Base-by-base conservation (phyloP, 257 asterid genomes). In the Lycium barbarum region DNA sequence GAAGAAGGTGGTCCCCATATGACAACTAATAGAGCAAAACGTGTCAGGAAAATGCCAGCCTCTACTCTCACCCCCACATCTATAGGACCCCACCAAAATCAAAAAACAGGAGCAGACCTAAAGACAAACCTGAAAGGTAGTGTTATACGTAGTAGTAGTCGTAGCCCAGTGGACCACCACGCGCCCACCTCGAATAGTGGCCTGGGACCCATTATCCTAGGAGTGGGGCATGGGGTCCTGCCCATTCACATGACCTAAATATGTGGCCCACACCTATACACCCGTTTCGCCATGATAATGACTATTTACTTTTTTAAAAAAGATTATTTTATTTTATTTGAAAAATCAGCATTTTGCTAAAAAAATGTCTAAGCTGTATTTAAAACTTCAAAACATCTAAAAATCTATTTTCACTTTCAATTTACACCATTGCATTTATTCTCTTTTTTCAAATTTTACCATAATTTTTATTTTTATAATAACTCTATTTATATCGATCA, bases 201-300 rank as follows among this genome's bases (percentile, higher is more conserved):
- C 80, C 71, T 66, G 84, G 89, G 92, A 84, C 80, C 91, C 88
- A 70, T 71, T 1, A 47, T 59, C 62, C 74, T 7, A 68, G 85
- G 55, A 79, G 66, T 43, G 58, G 72, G 43, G 43, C 17, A 2
- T 62, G 14, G 14, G 22, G 26, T 9, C 67, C 14, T 8, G 35
- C 72, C 45, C 0, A 9, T 67, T 84, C 87, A 87, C 85, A 80
- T 84, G 86, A 73, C 74, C 67, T 15, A 54, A 45, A 59, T 71
- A 20, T 18, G 82, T 61, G 87, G 84, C 83, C 88, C 89, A 78
- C 57, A 80, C 36, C 45, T 68, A 11, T 5, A 59, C 66, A 9
- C 57, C 6, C 45, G 6, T 40, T 40, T 40, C 33, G 33, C 33
- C 33, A 26, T 26, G 33, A 26, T 0, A 26, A 26, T 26, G 33